Percentiles rank a stretch among this genome's conserved stretches.
Evolutionary conservation across 2,329 filamentous ascomycete species (phyloP).

Genomic region (Colletotrichum tofieldiae): DNA sequence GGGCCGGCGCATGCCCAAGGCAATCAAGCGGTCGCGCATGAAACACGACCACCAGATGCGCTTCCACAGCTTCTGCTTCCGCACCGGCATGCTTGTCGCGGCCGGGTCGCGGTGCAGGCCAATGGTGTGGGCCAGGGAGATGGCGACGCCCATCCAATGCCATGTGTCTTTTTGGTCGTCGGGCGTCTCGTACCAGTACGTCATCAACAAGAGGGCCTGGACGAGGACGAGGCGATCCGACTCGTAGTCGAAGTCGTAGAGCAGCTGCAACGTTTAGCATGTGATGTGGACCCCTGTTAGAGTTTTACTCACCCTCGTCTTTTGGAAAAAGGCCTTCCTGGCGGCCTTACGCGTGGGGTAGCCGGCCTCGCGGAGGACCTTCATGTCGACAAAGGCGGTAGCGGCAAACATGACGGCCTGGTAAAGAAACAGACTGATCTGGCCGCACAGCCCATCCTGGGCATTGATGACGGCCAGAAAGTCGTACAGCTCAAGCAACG

Average conservation of each 20-base stretch:
- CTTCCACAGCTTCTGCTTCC: slow-evolving; percentile 89
- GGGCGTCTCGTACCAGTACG: slow-evolving; percentile 97
- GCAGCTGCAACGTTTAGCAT: slow-evolving; percentile 66
- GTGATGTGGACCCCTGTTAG: slow-evolving; percentile 45
- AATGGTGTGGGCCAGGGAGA: slow-evolving; percentile 93
- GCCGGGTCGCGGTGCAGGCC: slow-evolving; percentile 89
- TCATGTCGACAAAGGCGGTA: slow-evolving; percentile 88
- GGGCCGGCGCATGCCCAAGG: slow-evolving; percentile 92
- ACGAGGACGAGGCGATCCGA: slow-evolving; percentile 90
- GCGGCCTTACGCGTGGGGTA: slow-evolving; percentile 85
- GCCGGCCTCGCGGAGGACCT: slow-evolving; percentile 81
- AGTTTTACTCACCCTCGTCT: slow-evolving; percentile 78
- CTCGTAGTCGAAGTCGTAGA: slow-evolving; percentile 98
- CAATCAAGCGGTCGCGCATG: slow-evolving; percentile 93
- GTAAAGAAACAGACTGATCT: slow-evolving; percentile 88
- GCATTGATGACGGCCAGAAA: slow-evolving; percentile 74
- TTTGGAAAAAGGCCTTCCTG: slow-evolving; percentile 90
- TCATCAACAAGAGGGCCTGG: slow-evolving; percentile 91
- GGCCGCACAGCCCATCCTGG: slow-evolving; percentile 78
- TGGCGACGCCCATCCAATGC: slow-evolving; percentile 98
- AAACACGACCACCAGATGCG: slow-evolving; percentile 99
- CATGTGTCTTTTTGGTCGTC: slow-evolving; percentile 98
- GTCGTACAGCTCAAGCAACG: slow-evolving; percentile 80
- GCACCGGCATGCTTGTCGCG: slow-evolving; percentile 80
- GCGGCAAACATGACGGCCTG: slow-evolving; percentile 97